Percentiles rank a stretch among this genome's conserved stretches.
phyloP scores from a whole-genome alignment of 2,329 filamentous ascomycete genomes.

The Lachnellula arida region DNA sequence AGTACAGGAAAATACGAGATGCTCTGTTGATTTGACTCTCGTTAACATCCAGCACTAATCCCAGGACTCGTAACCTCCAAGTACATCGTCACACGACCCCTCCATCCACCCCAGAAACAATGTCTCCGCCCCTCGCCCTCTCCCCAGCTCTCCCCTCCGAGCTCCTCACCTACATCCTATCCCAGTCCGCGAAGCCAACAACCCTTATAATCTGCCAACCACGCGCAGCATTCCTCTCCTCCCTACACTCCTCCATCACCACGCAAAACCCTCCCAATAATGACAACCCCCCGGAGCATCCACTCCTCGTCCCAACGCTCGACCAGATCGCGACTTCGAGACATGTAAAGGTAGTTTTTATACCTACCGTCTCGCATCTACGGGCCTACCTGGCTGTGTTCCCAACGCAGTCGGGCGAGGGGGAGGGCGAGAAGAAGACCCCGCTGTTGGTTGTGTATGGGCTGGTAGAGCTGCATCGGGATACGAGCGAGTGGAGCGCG shows the following conservation, averaged over 20 bases:
- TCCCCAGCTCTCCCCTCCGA: slow-evolving; percentile 52
- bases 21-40: slow-evolving; percentile 3
- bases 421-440: slow-evolving; percentile 10
- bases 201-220: slow-evolving; percentile 68
- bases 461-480: slow-evolving; percentile 59
- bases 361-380: slow-evolving; percentile 70
- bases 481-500: slow-evolving; percentile 69
- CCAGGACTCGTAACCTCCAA: background rate
- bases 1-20: too few species aligned
- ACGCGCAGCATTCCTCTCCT: slow-evolving; percentile 57
- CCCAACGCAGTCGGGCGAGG: too few species aligned
- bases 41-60: slow-evolving; percentile 28
- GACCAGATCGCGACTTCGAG: slow-evolving; percentile 64
- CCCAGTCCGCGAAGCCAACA: slow-evolving; percentile 46
- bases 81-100: slow-evolving; percentile 1
- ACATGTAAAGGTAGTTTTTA: slow-evolving; percentile 66
- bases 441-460: slow-evolving; percentile 60
- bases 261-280: background rate
- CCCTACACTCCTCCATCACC: slow-evolving; percentile 48
- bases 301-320: slow-evolving; percentile 60
- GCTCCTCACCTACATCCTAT: slow-evolving; percentile 61
- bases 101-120: slow-evolving; percentile 10
- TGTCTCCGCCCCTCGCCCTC: slow-evolving; percentile 41
- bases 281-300: slow-evolving; percentile 27
- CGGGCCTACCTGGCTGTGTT: slow-evolving; percentile 65